Base-by-base conservation (phyloP, 768 basidiomycete genomes). In the Pleurotus citrinopileatus region DNA sequence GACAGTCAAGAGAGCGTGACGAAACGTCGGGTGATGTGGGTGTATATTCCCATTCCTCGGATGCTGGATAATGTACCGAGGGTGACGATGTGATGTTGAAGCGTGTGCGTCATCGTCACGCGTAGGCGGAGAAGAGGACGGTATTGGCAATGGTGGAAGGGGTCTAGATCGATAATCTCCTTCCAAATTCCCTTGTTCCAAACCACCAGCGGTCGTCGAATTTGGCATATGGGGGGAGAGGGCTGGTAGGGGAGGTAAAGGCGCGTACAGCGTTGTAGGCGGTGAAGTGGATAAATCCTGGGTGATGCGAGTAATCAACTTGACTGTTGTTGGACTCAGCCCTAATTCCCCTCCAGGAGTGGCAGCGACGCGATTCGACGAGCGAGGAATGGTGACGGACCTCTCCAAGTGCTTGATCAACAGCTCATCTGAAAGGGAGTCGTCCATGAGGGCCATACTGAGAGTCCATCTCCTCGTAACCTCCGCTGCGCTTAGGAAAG, bases 391-490 rank as follows among this genome's bases (percentile, higher is more conserved):
- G 55, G 52, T 36, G 53, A 44, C 61, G 53, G 3, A 58, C 40
- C 10, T 56, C 57, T 75, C 73, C 26, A 75, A 67, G 32, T 59
- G 63, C 38, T 67, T 64, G 3, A 76, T 65, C 3, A 75, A 58
- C 10, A 62, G 57, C 56, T 71, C 72, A 53, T 75, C 73, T 8
- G 72, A 64, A 42, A 75, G 61, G 25, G 60, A 67, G 20, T 75
- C 72, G n/a, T 74, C 73, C 17, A 66, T 70, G 26, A 75, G 60
- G 10, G 70, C 74, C 53, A 68, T 71, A 3, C 65, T 65, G 43
- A 73, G 58, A 2, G 64, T 67, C 63, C 60, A 64, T 4, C 61
- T 59, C 25, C 59, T n/a, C 17, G 15, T 22, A 19, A 6, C 6
- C 23, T 20, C 40, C 48, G 4, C 37, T 46, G 7, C n/a, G 32